Conservation (phyloP, 1,284 basidiomycete species). For the Volvariella surrecta region DNA sequence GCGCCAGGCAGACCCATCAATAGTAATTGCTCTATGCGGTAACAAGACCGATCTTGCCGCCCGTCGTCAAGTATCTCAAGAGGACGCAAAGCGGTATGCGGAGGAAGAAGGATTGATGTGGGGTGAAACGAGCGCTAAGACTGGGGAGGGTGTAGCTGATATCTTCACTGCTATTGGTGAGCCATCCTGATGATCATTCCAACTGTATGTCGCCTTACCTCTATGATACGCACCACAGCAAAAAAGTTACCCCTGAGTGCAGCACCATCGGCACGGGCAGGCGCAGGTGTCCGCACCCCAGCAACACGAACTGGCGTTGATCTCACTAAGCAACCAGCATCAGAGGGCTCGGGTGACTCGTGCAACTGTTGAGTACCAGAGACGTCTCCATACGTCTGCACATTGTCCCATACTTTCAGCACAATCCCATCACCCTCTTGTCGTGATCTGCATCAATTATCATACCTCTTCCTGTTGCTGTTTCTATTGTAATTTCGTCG, state of each 20-base stretch:
- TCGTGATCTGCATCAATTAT: slow-evolving; percentile 1
- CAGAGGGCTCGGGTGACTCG: slow-evolving; percentile 46
- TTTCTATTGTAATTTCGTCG: not conserved
- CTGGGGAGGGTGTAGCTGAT: slow-evolving; percentile 83
- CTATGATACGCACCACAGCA: slow-evolving; percentile 32
- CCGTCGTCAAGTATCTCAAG: slow-evolving; percentile 73
- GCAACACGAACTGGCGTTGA: slow-evolving; percentile 57
- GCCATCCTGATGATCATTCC: slow-evolving; percentile 16
- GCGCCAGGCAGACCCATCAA: slow-evolving; percentile 94
- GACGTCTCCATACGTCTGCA: slow-evolving; percentile 8
- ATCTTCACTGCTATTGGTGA: slow-evolving; percentile 84
- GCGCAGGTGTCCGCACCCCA: slow-evolving; percentile 37
- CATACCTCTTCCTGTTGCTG: slow-evolving; percentile 1
- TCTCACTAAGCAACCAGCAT: slow-evolving; percentile 56
- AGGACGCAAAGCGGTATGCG: slow-evolving; percentile 90
- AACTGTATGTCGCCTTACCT: slow-evolving; percentile 4
- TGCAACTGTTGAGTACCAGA: slow-evolving; percentile 66
- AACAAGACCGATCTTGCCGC: slow-evolving; percentile 89
- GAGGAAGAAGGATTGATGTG: slow-evolving; percentile 94
- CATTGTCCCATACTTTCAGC: slow-evolving; percentile 11
- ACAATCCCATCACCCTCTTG: slow-evolving; percentile 11
- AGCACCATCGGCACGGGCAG: slow-evolving; percentile 51
- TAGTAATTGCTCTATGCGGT: slow-evolving; percentile 92
- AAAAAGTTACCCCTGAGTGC: slow-evolving; percentile 77
- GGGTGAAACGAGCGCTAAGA: slow-evolving; percentile 94